Conservation (phyloP, 139 green algal species). For the Closterium sp. region DNA sequence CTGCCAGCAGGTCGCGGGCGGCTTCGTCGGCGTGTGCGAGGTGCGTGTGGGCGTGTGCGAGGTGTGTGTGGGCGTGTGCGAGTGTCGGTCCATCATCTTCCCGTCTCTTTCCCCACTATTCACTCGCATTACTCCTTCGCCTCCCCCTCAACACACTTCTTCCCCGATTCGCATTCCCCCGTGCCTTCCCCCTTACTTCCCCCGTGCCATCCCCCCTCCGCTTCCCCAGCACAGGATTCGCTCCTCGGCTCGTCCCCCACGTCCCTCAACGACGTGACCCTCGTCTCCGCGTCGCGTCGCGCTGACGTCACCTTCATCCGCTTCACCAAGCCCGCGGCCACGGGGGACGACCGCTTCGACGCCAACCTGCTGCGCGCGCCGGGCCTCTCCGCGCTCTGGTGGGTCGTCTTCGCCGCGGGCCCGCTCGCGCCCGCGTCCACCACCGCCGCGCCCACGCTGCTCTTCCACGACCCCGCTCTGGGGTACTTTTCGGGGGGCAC, state of each 20-base stretch:
- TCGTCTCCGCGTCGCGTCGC: neutral
- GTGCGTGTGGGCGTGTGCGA: neutral
- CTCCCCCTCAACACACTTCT: no score
- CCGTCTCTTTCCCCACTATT: no score
- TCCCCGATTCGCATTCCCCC: neutral
- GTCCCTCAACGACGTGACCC: slow-evolving; percentile 16
- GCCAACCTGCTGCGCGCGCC: slow-evolving; percentile 3
- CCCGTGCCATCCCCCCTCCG: neutral
- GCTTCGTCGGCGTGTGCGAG: slow-evolving; percentile 8
- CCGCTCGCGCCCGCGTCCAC: slow-evolving; percentile 16
- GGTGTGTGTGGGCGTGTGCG: neutral
- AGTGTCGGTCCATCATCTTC: no score
- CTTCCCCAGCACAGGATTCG: neutral
- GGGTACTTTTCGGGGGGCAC: slow-evolving; percentile 12
- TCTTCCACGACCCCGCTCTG: slow-evolving; percentile 4
- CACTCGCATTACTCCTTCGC: no score
- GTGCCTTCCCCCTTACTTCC: neutral
- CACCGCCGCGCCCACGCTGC: neutral
- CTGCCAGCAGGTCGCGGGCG: slow-evolving; percentile 10
- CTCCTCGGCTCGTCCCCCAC: neutral
- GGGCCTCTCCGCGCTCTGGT: slow-evolving; percentile 2
- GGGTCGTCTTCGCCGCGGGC: slow-evolving; percentile 22
- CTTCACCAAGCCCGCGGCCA: slow-evolving; percentile 1
- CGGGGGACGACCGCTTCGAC: slow-evolving; percentile 9
- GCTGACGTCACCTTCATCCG: slow-evolving; percentile 27